A percentile compares a stretch with the other conserved stretches of the same genome.
These are phyloP conservation scores for Globisporangium camurandrum DNA, from an alignment of 352 stramenopile species.

Conservation along the genomic window DNA sequence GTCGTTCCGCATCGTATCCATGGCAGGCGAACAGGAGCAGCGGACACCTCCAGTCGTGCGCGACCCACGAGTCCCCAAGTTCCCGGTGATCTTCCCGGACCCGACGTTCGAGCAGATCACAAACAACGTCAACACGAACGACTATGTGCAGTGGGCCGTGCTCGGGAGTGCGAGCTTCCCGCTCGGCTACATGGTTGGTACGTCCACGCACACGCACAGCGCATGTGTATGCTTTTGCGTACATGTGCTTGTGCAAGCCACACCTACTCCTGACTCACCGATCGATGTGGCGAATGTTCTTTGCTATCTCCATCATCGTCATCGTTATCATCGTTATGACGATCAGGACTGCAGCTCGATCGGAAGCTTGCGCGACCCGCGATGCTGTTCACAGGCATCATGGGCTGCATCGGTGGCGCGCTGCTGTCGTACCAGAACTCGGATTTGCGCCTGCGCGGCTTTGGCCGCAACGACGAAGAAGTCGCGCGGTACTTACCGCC, in stretches of 20 bases:
- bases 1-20: no score
- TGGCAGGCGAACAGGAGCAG: conserved; percentile 3
- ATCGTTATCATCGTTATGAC: no score
- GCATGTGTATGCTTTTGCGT: neutral
- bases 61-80: conserved; percentile 52
- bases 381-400: conserved; percentile 72
- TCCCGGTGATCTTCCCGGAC: conserved; percentile 57
- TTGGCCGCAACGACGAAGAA: conserved; percentile 64
- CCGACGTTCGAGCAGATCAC: conserved; percentile 53
- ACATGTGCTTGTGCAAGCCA: neutral
- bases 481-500: conserved; percentile 40
- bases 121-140: conserved; percentile 43
- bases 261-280: neutral
- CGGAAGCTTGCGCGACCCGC: conserved; percentile 44
- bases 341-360: conserved; percentile 58
- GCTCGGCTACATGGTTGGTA: conserved; percentile 67
- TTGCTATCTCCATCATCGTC: no score
- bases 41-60: conserved; percentile 36
- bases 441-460: conserved; percentile 67
- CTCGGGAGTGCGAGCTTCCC: conserved; percentile 49
- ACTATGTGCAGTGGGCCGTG: conserved; percentile 35
- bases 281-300: neutral
- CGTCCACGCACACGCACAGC: neutral
- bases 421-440: conserved; percentile 79
- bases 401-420: conserved; percentile 47